phyloP scores from a whole-genome alignment of 768 basidiomycete genomes.

The Serendipita vermifera region DNA sequence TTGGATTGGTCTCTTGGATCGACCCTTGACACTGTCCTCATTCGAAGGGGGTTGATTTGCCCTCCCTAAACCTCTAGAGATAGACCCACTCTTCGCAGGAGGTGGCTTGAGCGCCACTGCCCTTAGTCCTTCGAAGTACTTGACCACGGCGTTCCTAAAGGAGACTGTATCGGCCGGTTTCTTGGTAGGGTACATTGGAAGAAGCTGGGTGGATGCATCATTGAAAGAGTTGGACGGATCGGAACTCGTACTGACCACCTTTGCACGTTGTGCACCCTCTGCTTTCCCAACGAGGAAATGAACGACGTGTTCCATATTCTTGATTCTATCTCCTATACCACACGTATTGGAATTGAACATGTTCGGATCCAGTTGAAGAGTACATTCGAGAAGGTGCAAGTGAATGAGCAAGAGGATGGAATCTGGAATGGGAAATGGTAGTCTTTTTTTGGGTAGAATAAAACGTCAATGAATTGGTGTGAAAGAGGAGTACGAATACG shows the following conservation, averaged over 20 bases:
- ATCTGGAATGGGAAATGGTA: conserved; percentile 5
- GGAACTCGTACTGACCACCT: not conserved
- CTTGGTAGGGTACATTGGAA: conserved; percentile 39
- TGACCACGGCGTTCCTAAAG: conserved; percentile 39
- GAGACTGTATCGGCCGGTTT: conserved; percentile 40
- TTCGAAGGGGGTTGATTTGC: too few species aligned
- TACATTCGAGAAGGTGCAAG: not conserved
- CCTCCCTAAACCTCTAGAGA: too few species aligned
- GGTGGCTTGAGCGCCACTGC: not conserved
- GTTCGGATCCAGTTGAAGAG: not conserved
- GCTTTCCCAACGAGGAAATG: conserved; percentile 1
- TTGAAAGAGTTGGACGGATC: not conserved
- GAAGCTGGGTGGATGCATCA: conserved; percentile 24
- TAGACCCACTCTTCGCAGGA: not conserved
- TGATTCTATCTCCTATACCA: conserved; percentile 3
- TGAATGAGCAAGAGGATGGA: not conserved
- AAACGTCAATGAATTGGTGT: too few species aligned
- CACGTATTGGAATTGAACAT: not conserved
- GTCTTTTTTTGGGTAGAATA: not conserved
- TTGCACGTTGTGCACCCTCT: not conserved
- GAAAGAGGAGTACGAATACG: too few species aligned
- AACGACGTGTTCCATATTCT: not conserved
- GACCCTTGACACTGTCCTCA: too few species aligned
- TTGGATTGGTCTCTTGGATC: too few species aligned
- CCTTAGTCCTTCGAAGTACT: conserved; percentile 37